Evolutionary conservation across 1,139 yeast species (phyloP), one percentile per base, ranked within the genome.

Genomic region (Blastobotrys persicus): DNA sequence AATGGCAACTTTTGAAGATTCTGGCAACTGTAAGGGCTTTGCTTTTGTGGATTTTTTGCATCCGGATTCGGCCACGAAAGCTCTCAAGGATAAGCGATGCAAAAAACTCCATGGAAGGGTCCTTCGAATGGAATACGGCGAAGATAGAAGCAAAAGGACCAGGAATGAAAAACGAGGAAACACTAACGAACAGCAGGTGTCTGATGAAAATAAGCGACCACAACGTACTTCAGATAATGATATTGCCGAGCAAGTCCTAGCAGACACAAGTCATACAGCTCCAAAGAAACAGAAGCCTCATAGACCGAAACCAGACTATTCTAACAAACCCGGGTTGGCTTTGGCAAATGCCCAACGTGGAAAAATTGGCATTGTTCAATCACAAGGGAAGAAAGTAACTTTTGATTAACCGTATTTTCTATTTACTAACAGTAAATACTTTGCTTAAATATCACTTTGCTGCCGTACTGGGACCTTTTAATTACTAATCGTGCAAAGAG

Each of bases 1-100:
- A 67, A 91, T 91, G 95, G 98, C 98, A 1, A 91, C 98, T 6
- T 92, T 92, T 67, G 92, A 92, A 70, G 98, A 92, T 64, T 74
- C 87, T 39, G 98, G 98, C 1, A 91, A 89, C 66, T 92, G 98
- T 73, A 92, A 92, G 67, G 98, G 98, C 1, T 92, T 91, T 74
- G 92, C 96, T 1, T 92, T 92, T 63, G 72, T 92, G 38, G 98
- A 92, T 68, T 92, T 91, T 71, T 78, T 75, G 58, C 84, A 83
- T 57, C 86, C 85, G 56, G 79, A 78, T 28, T 91, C 94, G 2
- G 91, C 97, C 40, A 86, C 95, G 0, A 75, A 76, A 41, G 98
- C 97, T 0, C 73, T 92, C 55, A 83, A 79, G 57, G 92, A 89
- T 55, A 85, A 82, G 63, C 62, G 77, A 17, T 81, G 89, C 54